Evolutionary conservation across 78 protist species (phyloP).

Genomic region (Dictyostelium brefeldianum): DNA sequence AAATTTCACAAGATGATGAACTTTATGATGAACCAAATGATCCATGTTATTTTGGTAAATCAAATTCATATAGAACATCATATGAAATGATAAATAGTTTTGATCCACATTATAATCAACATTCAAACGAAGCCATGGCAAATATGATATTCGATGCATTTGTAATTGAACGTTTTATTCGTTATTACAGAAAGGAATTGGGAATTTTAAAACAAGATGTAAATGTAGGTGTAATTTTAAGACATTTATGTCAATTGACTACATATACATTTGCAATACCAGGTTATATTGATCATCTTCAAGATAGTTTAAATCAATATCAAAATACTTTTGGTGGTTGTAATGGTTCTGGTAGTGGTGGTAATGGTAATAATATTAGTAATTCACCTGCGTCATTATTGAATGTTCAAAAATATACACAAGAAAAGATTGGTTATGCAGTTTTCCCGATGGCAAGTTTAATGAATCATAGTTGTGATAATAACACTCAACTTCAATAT

Average conservation of each 20-base stretch:
- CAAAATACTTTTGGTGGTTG: neutral
- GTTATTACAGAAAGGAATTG: neutral
- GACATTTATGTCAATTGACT: conserved; percentile 70
- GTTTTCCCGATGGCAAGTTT: conserved; percentile 41
- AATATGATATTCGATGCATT: conserved; percentile 38
- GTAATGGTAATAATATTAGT: neutral
- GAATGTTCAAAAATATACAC: neutral
- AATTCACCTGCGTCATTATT: neutral
- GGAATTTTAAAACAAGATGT: conserved; percentile 18
- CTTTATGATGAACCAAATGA: conserved; percentile 13
- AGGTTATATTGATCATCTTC: neutral
- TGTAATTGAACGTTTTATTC: conserved; percentile 43
- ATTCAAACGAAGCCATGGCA: conserved; percentile 12
- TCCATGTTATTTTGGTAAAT: neutral
- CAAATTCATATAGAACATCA: conserved; percentile 25
- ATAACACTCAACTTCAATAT: conserved; percentile 50
- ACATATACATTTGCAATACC: conserved; percentile 45
- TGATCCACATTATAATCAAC: conserved; percentile 60
- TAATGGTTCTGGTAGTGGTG: neutral
- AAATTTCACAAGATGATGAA: conserved; percentile 11
- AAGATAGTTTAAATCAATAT: neutral
- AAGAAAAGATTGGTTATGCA: conserved; percentile 52
- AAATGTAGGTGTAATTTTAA: neutral
- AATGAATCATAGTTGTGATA: conserved; percentile 66
- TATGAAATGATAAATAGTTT: conserved; percentile 39